A percentile compares a stretch with the other conserved stretches of the same genome.
phyloP scores from a whole-genome alignment of 2,329 filamentous ascomycete species.

The Orbilia javanica region DNA sequence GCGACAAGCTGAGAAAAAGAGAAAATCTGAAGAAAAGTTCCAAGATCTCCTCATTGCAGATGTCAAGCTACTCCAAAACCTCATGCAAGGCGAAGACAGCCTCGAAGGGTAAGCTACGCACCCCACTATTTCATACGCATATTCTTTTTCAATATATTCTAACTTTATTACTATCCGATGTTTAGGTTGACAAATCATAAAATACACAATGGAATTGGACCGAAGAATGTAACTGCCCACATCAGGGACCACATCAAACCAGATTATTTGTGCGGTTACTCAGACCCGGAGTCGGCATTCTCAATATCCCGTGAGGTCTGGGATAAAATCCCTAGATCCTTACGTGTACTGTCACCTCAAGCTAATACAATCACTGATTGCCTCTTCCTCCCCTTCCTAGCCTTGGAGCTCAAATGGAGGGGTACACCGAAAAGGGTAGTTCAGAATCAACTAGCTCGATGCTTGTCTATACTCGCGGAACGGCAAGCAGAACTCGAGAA shows the following conservation, averaged over 20 bases:
- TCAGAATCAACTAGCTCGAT: slow-evolving; percentile 23
- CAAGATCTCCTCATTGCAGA: slow-evolving; percentile 15
- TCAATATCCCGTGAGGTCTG: not conserved
- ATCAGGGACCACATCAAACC: slow-evolving; percentile 9
- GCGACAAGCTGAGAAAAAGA: not conserved
- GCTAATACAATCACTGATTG: not conserved
- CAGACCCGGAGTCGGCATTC: not conserved
- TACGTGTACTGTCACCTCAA: not conserved
- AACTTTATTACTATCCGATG: not conserved
- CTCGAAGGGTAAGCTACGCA: slow-evolving; percentile 9
- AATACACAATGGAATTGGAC: slow-evolving; percentile 31
- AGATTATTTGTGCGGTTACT: slow-evolving; percentile 31
- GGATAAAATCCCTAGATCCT: not conserved
- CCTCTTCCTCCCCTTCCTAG: slow-evolving; percentile 34
- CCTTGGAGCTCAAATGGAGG: slow-evolving; percentile 25
- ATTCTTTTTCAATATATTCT: not conserved
- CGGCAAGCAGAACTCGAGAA: slow-evolving; percentile 30
- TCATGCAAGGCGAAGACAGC: not conserved
- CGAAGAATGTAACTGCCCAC: slow-evolving; percentile 15
- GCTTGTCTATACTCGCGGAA: slow-evolving; percentile 30
- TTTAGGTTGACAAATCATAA: not conserved
- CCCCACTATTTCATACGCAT: not conserved
- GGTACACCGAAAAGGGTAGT: not conserved
- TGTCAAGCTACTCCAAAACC: slow-evolving; percentile 9
- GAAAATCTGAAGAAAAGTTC: not conserved